Percentiles rank a stretch among this genome's conserved stretches.
phyloP scores from a whole-genome alignment of 2,329 filamentous ascomycete genomes.

The Fusarium sp. region DNA sequence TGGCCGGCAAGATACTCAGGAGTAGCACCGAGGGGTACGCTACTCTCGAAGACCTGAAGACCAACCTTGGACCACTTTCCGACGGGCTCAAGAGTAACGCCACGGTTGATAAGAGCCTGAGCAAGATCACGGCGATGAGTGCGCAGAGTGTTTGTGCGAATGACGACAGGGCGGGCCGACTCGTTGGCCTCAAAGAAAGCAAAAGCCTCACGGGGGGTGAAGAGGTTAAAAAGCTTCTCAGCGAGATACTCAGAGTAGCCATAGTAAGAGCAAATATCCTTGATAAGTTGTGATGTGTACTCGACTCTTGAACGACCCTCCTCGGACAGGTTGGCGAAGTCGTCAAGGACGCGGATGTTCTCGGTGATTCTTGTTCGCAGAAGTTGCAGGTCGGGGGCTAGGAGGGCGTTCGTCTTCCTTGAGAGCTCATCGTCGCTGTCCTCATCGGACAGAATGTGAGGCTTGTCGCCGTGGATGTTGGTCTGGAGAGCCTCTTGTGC shows the following conservation, averaged over 20 bases:
- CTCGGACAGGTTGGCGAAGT: slow-evolving; percentile 84
- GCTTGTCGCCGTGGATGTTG: slow-evolving; percentile 84
- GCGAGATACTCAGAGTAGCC: slow-evolving; percentile 95
- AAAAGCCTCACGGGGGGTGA: slow-evolving; percentile 92
- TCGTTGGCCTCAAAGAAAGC: slow-evolving; percentile 99
- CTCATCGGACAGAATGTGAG: slow-evolving; percentile 71
- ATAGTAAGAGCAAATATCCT: slow-evolving; percentile 96
- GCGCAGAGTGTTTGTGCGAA: slow-evolving; percentile 94
- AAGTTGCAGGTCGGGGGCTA: slow-evolving; percentile 90
- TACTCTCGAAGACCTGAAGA: slow-evolving; percentile 93
- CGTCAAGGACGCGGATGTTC: slow-evolving; percentile 88
- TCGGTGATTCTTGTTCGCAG: slow-evolving; percentile 91
- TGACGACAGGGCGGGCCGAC: slow-evolving; percentile 89
- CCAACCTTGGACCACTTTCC: slow-evolving; percentile 99
- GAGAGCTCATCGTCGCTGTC: slow-evolving; percentile 70
- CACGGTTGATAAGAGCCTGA: slow-evolving; percentile 92
- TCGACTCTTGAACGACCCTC: slow-evolving; percentile 84
- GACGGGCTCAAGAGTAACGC: slow-evolving; percentile 94
- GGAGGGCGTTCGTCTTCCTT: slow-evolving; percentile 67
- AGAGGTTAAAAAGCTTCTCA: slow-evolving; percentile 93
- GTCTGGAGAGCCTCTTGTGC: slow-evolving; percentile 88
- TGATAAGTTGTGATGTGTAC: slow-evolving; percentile 85
- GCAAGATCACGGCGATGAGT: slow-evolving; percentile 82
- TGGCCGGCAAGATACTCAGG: slow-evolving; percentile 97
- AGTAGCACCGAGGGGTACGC: slow-evolving; percentile 86